Conservation (phyloP, 2,329 filamentous ascomycete genomes). For the Lachnellula hyalina region DNA sequence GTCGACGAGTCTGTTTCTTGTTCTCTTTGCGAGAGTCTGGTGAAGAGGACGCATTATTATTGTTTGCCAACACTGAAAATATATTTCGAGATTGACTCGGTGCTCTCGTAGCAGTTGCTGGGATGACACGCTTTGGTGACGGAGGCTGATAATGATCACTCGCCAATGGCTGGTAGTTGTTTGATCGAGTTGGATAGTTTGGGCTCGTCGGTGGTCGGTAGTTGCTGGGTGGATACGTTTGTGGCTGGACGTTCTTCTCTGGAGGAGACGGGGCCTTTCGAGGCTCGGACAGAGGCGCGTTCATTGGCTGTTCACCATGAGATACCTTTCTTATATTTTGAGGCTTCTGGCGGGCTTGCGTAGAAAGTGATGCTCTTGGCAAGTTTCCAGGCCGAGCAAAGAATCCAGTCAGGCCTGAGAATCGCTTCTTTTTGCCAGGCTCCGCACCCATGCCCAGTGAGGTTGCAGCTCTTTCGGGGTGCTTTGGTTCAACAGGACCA, state of each 20-base stretch:
- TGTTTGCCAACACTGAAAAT: conserved; percentile 8
- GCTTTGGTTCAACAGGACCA: conserved; percentile 19
- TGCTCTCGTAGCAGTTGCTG: background rate
- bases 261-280: background rate
- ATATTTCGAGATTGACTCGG: conserved; percentile 11
- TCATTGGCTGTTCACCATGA: conserved; percentile 12
- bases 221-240: background rate
- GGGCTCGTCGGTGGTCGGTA: background rate
- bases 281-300: conserved; percentile 4
- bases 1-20: conserved; percentile 17
- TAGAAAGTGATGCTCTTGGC: conserved; percentile 2
- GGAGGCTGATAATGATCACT: background rate
- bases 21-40: conserved; percentile 4
- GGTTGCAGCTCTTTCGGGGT: conserved; percentile 19
- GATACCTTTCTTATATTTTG: conserved; percentile 14
- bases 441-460: conserved; percentile 13
- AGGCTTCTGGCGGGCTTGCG: background rate
- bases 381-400: conserved; percentile 19
- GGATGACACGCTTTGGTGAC: background rate
- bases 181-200: background rate
- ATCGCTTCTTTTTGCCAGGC: conserved; percentile 39
- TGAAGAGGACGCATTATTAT: background rate
- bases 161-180: background rate
- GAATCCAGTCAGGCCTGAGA: conserved; percentile 35
- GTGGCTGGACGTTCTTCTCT: background rate